Percentiles rank a stretch among this genome's conserved stretches.
These are phyloP conservation scores for Hymenoscyphus albidus DNA, from an alignment of 2,329 filamentous ascomycete species.

Conservation along the genomic window DNA sequence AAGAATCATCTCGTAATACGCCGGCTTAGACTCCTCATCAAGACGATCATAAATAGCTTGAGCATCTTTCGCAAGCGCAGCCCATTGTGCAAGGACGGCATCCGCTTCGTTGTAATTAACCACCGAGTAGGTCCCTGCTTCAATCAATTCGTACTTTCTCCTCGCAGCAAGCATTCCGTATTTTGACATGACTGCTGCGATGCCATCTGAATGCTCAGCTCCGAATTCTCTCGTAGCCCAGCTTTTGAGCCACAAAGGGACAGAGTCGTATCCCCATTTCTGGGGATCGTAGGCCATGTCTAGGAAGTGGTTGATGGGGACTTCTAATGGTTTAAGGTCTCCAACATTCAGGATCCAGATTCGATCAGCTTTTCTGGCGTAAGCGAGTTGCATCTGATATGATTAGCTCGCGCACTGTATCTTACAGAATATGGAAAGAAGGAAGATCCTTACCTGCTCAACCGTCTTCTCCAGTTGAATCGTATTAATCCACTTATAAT, in stretches of 20 bases:
- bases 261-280: slow-evolving; percentile 52
- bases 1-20: slow-evolving; percentile 61
- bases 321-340: slow-evolving; percentile 58
- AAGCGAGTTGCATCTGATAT: slow-evolving; percentile 56
- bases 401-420: background rate
- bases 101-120: slow-evolving; percentile 64
- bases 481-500: slow-evolving; percentile 61
- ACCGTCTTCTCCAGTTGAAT: slow-evolving; percentile 62
- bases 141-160: slow-evolving; percentile 60
- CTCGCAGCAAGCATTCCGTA: slow-evolving; percentile 56
- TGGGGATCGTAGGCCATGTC: slow-evolving; percentile 64
- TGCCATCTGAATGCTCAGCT: slow-evolving; percentile 42
- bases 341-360: slow-evolving; percentile 64
- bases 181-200: slow-evolving; percentile 49
- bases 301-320: slow-evolving; percentile 49
- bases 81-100: slow-evolving; percentile 53
- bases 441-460: slow-evolving; percentile 42
- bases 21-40: slow-evolving; percentile 45
- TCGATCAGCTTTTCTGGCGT: slow-evolving; percentile 48
- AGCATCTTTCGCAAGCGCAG: slow-evolving; percentile 48
- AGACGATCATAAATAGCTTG: slow-evolving; percentile 54
- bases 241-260: slow-evolving; percentile 51
- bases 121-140: slow-evolving; percentile 54
- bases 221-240: slow-evolving; percentile 59
- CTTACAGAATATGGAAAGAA: too few relatives aligned